Base-by-base conservation (phyloP, 1,284 basidiomycete genomes). In the Puccinia novopanici region DNA sequence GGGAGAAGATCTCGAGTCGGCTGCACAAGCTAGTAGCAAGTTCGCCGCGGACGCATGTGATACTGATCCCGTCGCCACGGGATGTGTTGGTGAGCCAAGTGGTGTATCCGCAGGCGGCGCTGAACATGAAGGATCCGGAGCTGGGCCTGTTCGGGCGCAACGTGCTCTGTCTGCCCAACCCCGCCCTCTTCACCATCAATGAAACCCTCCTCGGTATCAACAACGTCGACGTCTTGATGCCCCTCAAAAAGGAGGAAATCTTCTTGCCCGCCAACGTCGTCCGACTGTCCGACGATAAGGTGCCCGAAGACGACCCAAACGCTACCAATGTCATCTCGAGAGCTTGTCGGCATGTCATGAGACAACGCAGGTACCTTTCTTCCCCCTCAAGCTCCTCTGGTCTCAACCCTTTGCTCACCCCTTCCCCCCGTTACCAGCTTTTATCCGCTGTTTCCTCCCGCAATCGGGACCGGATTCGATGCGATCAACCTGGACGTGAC, bases 401-500 rank as follows among this genome's bases (percentile, higher is more conserved):
- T 10, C 34, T 10, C 17, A 54, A 48, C 45, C 24, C 17, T 73
- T 30, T 42, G 55, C 9, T 63, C 30, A 27, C 34, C 34, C 34
- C 4, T 61, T 2, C 52, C 24, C 40, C 81, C 34, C 42, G 34
- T 34, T 34, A 34, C 82, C 83, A 95, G 92, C 84, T 97, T 98
- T 87, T 99, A 99, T 86, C 97, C 97, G 0, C 86, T 98, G 63
- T 98, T 96, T 85, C 96, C 96, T 2, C 89, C 91, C 0, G 94
- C 96, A 0, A 85, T 89, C 19, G 88, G 89, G 50, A 93, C 94
- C 84, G 90, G 83, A 19, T 65, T 84, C 34, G 83, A 84, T 24
- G 54, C 73, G n/a, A 75, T 97, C 75, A 95, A 95, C 84, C 88
- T 98, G 40, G 94, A 96, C 84, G 88, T 79, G 13, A 57, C 76